Evolutionary conservation across 176 grass and related monocot genomes (phyloP), one percentile per base, ranked within the genome.

Genomic region (Pontederia paniculata): DNA sequence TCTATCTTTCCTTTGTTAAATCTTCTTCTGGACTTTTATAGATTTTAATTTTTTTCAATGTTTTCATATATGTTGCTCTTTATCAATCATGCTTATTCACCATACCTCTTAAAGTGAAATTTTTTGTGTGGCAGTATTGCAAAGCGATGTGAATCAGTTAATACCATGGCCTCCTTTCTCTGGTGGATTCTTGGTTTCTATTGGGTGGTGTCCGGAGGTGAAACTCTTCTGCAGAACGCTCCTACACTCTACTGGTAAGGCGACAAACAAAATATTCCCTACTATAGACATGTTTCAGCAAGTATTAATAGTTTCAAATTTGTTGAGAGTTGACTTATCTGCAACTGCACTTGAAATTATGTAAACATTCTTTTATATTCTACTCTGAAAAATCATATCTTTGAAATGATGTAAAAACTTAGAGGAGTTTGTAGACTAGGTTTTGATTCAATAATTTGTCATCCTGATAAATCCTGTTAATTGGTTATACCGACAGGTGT

Each of bases 161-260:
- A 98, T 72, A 93, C 83, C 0, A 54, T 84, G 72, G 53, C 63
- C 41, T 98, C 94, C 20, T 82, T 98, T 73, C 63, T 98, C 37
- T 98, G 94, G 94, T 98, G 94, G 94, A 76, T 98, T 47, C 58
- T 93, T 74, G 94, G 94, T 55, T 93, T 98, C 75, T 98, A 88
- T 70, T 98, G 87, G 87, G 54, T 84, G 69, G 70, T 88, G 23
- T 80, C 94, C 0, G 94, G 83, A 2, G 80, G 87, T 67, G 80
- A 93, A 23, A 13, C 70, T 17, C 87, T 98, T 5, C 54, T 84
- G 44, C 63, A 82, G 5, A 69, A 72, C 70, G 87, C 87, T 55
- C 87, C 94, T 52, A 84, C 68, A 60, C 83, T 98, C 48, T 98
- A 98, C 66, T 98, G 94, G 94, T 98, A 98, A 10, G 2, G 15